Evolutionary conservation across 2,329 filamentous ascomycete species (phyloP), one percentile per base, ranked within the genome.

Genomic region (Pseudopyrenochaeta lycopersici): DNA sequence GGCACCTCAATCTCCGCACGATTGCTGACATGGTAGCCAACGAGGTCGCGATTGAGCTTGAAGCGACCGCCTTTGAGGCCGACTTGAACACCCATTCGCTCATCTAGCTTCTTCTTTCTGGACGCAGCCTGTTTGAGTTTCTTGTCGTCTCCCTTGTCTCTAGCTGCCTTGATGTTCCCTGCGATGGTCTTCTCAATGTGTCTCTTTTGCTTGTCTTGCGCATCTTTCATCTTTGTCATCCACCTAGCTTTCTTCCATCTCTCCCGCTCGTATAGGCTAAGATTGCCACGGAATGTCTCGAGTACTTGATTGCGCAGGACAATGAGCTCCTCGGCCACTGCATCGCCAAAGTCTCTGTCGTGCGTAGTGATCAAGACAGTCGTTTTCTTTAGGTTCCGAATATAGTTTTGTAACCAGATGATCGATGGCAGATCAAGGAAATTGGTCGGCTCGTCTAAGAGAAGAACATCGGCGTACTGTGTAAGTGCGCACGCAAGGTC

Each of bases 401-500:
- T 84, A 67, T 92, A 88, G 11, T 84, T 83, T 68, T 96, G 89
- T 1, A 97, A 81, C 91, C 92, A 96, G 50, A 96, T 85, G 52
- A 96, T 92, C 1, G 90, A 90, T 0, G 92, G 82, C 0, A 96
- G 80, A 67, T 96, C 91, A 1, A 96, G 82, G 69, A 91, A 96
- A 68, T 96, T 96, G 30, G 91, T 96, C 0, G 92, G 92, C 70
- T 96, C 91, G 71, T 96, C 91, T 2, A 96, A 84, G 45, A 96
- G 88, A 52, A 96, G 80, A 2, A 96, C 85, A 61, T 96, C 91
- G 0, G 88, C 85, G 7, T 88, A 85, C 57, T 92, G 88, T 1
- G 91, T 84, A 3, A 96, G 80, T 0, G 86, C 85, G 2, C 75
- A 76, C 2, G 78, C 79, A 10, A 81, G 71, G 38, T 73, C 72